Base-by-base conservation (phyloP, 2,329 filamentous ascomycete genomes). In the Neonectria ditissima region DNA sequence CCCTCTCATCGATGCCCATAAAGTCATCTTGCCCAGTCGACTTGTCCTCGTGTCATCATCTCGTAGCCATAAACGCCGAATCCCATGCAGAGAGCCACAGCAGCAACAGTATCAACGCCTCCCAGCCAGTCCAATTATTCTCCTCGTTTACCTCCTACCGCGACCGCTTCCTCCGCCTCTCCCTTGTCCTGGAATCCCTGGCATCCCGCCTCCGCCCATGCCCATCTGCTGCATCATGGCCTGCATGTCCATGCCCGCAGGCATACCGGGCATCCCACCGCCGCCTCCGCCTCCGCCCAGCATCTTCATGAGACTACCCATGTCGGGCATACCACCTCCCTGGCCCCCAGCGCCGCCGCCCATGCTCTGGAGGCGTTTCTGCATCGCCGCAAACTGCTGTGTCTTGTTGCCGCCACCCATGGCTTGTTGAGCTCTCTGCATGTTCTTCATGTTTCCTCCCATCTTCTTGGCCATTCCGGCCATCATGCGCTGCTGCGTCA, bases 401-500 rank as follows among this genome's bases (percentile, higher is more conserved):
- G 93, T 88, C 79, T 96, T 95, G 81, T 97, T 97, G 30, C 90
- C 92, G 47, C 94, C 94, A 28, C 91, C 92, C 90, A 97, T 93
- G 67, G 92, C 93, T 59, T 92, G 91, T 80, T 98, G 94, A 0
- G 94, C 94, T 55, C 91, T 90, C 78, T 97, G 93, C 91, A 98
- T 97, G 77, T 97, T 97, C 82, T 96, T 96, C 91, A 97, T 97
- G 77, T 93, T 94, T 41, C 94, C 94, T 62, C 96, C 95, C 89
- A 99, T 97, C 83, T 97, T 97, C 89, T 98, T 99, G 52, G 96
- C 96, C 94, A 99, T 97, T 62, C 93, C 93, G 1, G 93, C 92
- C 96, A 99, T 99, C 92, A 98, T 97, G 72, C 93, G 91, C 78
- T 98, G 95, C 80, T 99, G 96, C 0, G 94, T 97, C n/a, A 99